Evolutionary conservation across 345 rosid genomes (phyloP).

Genomic region (Reutealis trisperma): DNA sequence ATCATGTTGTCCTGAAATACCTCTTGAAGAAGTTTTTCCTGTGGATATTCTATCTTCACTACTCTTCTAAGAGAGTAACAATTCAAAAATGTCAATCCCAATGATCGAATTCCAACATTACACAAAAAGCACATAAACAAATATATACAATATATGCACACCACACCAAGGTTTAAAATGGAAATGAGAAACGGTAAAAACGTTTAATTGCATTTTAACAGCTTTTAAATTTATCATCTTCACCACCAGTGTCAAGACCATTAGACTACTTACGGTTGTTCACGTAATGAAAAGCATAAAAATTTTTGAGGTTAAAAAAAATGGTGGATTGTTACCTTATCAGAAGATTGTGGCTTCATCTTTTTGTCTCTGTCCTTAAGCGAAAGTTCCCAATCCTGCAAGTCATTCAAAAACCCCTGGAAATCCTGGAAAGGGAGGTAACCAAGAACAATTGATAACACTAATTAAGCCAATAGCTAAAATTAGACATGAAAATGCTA

Average conservation of each 20-base stretch:
- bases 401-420: constrained; percentile 87
- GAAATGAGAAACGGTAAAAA: background rate
- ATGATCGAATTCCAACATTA: background rate
- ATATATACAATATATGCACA: background rate
- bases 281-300: background rate
- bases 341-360: constrained; percentile 45
- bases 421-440: constrained; percentile 55
- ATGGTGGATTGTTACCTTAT: constrained; percentile 11
- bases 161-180: background rate
- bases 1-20: constrained; percentile 35
- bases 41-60: constrained; percentile 31
- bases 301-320: background rate
- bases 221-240: background rate
- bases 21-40: constrained; percentile 23
- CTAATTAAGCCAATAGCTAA: background rate
- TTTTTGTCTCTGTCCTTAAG: constrained; percentile 66
- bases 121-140: background rate
- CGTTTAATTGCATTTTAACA: background rate
- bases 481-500: too few species aligned
- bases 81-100: constrained; percentile 11
- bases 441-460: constrained; percentile 3
- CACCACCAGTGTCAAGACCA: background rate
- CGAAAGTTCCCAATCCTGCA: constrained; percentile 93
- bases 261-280: background rate
- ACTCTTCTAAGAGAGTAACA: constrained; percentile 25